Conservation (phyloP, 75 land plant genomes). For the Selaginella tamariscina region DNA sequence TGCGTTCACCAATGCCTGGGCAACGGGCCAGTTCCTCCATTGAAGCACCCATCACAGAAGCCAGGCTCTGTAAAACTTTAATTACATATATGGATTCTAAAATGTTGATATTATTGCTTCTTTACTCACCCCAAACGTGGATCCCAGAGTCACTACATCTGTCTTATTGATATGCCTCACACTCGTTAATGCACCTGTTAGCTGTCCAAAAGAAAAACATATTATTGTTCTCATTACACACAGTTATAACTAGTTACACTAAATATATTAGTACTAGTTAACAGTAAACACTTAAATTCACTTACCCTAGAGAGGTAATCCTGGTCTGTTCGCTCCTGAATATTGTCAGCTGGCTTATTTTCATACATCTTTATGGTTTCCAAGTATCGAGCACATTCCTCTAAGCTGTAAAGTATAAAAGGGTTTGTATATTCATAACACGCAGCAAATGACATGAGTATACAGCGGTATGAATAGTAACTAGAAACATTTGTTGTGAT, state of each 20-base stretch:
- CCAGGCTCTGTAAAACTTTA: constrained; percentile 49
- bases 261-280: not conserved
- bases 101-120: not conserved
- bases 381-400: constrained; percentile 94
- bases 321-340: constrained; percentile 77
- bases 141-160: constrained; percentile 86
- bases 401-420: constrained; percentile 43
- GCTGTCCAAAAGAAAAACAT: constrained; percentile 44
- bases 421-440: not conserved
- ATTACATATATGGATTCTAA: no score
- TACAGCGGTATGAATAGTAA: not conserved
- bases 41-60: constrained; percentile 78
- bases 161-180: constrained; percentile 84
- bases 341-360: constrained; percentile 85
- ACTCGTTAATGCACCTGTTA: constrained; percentile 62
- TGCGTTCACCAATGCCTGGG: constrained; percentile 95
- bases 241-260: no score
- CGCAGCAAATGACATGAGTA: not conserved
- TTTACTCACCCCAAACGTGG: constrained; percentile 77
- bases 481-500: not conserved
- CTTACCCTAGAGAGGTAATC: constrained; percentile 89
- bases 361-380: constrained; percentile 95
- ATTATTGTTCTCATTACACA: no score
- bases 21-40: constrained; percentile 98
- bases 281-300: not conserved